These are phyloP conservation scores for Fraxinus angustifolia DNA, from an alignment of 305 asterid species.

Conservation along the genomic window DNA sequence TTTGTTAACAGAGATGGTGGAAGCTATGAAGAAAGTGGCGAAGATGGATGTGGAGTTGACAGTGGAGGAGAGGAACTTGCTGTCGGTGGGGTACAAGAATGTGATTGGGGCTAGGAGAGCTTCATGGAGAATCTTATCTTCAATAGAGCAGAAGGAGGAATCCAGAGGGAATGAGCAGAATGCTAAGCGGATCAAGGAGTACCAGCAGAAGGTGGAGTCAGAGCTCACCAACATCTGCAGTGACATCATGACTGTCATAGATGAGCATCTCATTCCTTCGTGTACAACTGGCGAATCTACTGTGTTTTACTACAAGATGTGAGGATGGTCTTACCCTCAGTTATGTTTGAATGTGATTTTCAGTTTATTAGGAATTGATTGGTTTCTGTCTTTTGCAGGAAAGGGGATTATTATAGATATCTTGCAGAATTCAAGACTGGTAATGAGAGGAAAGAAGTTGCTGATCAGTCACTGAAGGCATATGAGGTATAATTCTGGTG, in stretches of 20 bases:
- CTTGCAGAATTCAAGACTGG: constrained; percentile 82
- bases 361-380: not conserved
- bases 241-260: constrained; percentile 71
- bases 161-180: constrained; percentile 76
- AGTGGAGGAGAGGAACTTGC: constrained; percentile 84
- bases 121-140: constrained; percentile 84
- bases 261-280: constrained; percentile 78
- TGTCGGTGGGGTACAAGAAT: constrained; percentile 84
- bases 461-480: constrained; percentile 80
- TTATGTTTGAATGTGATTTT: not conserved
- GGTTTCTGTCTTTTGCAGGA: constrained; percentile 33
- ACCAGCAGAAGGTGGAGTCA: constrained; percentile 67
- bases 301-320: constrained; percentile 86
- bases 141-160: constrained; percentile 81
- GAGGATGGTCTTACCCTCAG: constrained; percentile 21
- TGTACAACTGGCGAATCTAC: constrained; percentile 70
- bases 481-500: constrained; percentile 56
- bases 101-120: constrained; percentile 86
- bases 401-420: constrained; percentile 92
- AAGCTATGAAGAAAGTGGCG: constrained; percentile 74
- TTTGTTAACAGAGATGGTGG: constrained; percentile 73
- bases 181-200: constrained; percentile 75
- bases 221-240: constrained; percentile 66
- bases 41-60: constrained; percentile 71
- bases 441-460: constrained; percentile 73